Conservation (phyloP, 2,329 filamentous ascomycete genomes). For the Tolypocladium paradoxum region DNA sequence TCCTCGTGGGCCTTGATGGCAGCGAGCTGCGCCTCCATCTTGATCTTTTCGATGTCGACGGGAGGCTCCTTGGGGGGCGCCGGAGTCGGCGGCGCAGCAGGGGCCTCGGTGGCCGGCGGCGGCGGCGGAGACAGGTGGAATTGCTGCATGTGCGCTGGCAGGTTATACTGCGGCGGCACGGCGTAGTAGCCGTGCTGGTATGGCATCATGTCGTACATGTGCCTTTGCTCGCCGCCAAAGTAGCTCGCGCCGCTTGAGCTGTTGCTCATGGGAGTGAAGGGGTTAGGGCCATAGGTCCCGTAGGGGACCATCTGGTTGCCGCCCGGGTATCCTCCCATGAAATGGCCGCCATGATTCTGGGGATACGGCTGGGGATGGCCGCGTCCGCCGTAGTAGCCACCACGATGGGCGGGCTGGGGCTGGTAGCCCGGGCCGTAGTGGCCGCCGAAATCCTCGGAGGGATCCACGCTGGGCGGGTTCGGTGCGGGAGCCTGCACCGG, state of each 20-base stretch:
- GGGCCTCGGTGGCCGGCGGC: conserved; percentile 28
- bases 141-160: conserved; percentile 20
- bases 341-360: conserved; percentile 37
- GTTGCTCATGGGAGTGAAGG: conserved; percentile 32
- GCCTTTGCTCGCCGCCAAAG: conserved; percentile 27
- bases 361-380: conserved; percentile 27
- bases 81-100: conserved; percentile 19
- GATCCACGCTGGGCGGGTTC: conserved; percentile 51
- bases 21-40: conserved; percentile 49
- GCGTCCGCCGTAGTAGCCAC: conserved; percentile 13
- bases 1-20: conserved; percentile 35
- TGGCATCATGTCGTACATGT: conserved; percentile 40
- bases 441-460: conserved; percentile 50
- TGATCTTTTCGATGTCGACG: conserved; percentile 46
- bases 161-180: conserved; percentile 4
- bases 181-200: conserved; percentile 25
- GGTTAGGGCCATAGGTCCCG: conserved; percentile 25
- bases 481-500: conserved; percentile 25
- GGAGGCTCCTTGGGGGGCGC: conserved; percentile 30
- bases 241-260: conserved; percentile 26
- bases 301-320: conserved; percentile 39
- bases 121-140: conserved; percentile 30
- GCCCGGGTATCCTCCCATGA: conserved; percentile 24
- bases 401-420: conserved; percentile 13
- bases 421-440: conserved; percentile 13